Conservation (phyloP, 768 basidiomycete species). For the Ramaria rubella region DNA sequence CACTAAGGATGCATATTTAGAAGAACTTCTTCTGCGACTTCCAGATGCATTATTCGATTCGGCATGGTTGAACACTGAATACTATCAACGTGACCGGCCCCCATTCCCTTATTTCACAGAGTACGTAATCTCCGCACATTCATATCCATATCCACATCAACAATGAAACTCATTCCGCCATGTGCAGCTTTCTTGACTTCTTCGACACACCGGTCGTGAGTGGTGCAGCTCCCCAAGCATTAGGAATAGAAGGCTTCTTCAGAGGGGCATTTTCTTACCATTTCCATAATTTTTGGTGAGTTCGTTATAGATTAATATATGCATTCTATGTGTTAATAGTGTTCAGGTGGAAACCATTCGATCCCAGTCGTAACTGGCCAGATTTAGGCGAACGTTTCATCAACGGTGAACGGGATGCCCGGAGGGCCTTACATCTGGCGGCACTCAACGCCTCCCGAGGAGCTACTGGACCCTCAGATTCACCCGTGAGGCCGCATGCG, state of each 20-base stretch:
- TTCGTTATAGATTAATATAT: neutral
- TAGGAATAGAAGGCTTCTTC: constrained; percentile 96
- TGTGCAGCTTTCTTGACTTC: constrained; percentile 73
- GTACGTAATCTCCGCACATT: constrained; percentile 36
- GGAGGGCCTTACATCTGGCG: constrained; percentile 24
- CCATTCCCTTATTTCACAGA: constrained; percentile 91
- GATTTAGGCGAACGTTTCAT: constrained; percentile 80
- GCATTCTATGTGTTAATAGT: neutral
- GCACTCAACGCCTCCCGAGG: constrained; percentile 19
- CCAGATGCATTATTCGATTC: constrained; percentile 96
- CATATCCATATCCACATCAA: neutral
- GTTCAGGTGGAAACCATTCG: constrained; percentile 78
- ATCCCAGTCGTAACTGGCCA: constrained; percentile 89
- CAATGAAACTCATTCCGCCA: constrained; percentile 8
- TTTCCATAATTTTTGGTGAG: constrained; percentile 89
- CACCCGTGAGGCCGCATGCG: too few species aligned
- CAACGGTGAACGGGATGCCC: constrained; percentile 65
- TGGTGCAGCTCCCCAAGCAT: constrained; percentile 76
- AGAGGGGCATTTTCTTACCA: constrained; percentile 94
- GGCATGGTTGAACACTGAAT: constrained; percentile 93
- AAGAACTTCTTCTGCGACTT: constrained; percentile 75
- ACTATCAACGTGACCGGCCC: constrained; percentile 85
- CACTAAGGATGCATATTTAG: constrained; percentile 80
- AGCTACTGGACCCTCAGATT: too few species aligned
- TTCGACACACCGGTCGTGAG: constrained; percentile 71